Evolutionary conservation across 2,329 filamentous ascomycete genomes (phyloP), one percentile per base, ranked within the genome.

Genomic region (Ceratocystiopsis minuta): DNA sequence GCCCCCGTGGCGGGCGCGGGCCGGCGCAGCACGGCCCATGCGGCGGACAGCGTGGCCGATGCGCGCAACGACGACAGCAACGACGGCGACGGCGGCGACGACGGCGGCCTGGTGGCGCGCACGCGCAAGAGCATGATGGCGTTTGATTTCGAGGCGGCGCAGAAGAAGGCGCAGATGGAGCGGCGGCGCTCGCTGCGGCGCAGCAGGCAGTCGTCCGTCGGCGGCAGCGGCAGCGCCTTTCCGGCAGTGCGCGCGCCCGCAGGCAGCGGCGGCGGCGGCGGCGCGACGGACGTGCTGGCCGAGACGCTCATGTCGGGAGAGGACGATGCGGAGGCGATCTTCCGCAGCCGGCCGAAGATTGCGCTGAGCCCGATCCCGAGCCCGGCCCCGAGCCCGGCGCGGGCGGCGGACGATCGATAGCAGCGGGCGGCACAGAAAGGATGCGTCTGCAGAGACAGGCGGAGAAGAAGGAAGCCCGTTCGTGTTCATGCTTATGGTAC

Each of bases 311-410:
- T 93, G 43, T 57, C 51, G 24, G 68, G 68, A 15, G 69, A 78
- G 42, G 77, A 84, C 49, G 84, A 92, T 46, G 81, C 85, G 57
- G 79, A 81, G 45, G 80, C 78, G 20, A 78, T 94, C 1, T 95
- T 95, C 56, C 83, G 78, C 60, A 87, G 82, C 48, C 62, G 87
- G 49, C 87, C 87, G 0, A 80, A 77, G 57, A 75, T 95, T 49
- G 78, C 78, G 48, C 72, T 73, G 12, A 93, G 85, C 55, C 85
- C 86, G 2, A 56, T 75, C 3, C 61, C 64, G 10, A 70, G 64
- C 43, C 70, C 70, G 15, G 39, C 44, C 7, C 35, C 15, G n/a
- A 36, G 32, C 13, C 32, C n/a, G 34, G 38, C 18, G 6, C 24
- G 38, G 9, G 16, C 7, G 12, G 16, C n/a, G n/a, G n/a, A n/a